Conservation (phyloP, 352 stramenopile genomes). For the Phytophthora meadii region DNA sequence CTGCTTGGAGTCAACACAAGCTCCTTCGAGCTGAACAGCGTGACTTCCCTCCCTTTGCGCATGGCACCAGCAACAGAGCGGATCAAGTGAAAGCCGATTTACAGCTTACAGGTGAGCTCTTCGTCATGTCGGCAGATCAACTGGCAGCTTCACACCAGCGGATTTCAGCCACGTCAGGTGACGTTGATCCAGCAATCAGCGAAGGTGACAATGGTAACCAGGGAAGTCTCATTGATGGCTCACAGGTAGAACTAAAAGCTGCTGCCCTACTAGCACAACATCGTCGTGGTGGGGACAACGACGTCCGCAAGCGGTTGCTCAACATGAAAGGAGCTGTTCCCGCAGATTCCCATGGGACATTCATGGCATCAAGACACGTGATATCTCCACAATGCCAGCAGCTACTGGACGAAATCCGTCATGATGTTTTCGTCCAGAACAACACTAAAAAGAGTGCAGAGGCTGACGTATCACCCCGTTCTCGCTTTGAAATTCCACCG, state of each 20-base stretch:
- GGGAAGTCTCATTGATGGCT: constrained; percentile 1
- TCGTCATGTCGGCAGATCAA: constrained; percentile 51
- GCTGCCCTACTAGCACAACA: constrained; percentile 24
- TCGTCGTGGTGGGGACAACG: constrained; percentile 29
- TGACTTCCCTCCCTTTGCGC: constrained; percentile 58
- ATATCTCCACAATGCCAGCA: constrained; percentile 51
- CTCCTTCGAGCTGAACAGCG: constrained; percentile 66
- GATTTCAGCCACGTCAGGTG: constrained; percentile 8
- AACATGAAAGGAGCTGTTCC: constrained; percentile 36
- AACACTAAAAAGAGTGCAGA: constrained; percentile 22
- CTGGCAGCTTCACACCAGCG: constrained; percentile 16
- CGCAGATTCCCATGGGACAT: constrained; percentile 3
- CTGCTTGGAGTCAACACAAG: constrained; percentile 76
- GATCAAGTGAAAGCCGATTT: constrained; percentile 73
- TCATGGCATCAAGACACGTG: constrained; percentile 26
- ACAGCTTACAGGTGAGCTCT: constrained; percentile 62
- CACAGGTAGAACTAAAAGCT: constrained; percentile 24
- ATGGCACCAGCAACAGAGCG: constrained; percentile 24
- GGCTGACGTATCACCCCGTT: constrained; percentile 18
- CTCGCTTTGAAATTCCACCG: constrained; percentile 18
- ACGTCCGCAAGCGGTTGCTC: constrained; percentile 47
- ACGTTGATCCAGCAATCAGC: constrained; percentile 2
- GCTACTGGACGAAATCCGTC: constrained; percentile 53
- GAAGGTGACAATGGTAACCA: constrained; percentile 17
- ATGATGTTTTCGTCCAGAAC: constrained; percentile 43